A percentile compares a stretch with the other conserved stretches of the same genome.
These are phyloP conservation scores for Austroboletus olivaceoglutinosus DNA, from an alignment of 1,284 basidiomycete species.

Conservation along the genomic window DNA sequence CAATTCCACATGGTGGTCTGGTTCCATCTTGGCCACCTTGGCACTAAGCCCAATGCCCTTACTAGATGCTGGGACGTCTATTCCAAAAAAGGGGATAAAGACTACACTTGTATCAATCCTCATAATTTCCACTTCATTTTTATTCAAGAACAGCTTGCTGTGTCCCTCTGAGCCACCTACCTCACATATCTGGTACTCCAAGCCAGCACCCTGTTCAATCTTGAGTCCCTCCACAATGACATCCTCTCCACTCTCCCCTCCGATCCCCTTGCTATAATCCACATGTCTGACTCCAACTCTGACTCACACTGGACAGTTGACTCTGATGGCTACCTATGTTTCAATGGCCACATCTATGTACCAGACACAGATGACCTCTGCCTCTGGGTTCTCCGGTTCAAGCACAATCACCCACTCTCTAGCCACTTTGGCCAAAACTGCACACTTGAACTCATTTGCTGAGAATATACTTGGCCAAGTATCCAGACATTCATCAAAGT, in stretches of 20 bases:
- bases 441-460: background rate
- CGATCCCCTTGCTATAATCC: background rate
- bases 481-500: too few relatives aligned
- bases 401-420: background rate
- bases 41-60: too few relatives aligned
- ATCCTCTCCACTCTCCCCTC: slow-evolving; percentile 1
- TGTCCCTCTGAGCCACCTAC: background rate
- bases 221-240: background rate
- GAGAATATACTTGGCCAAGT: background rate
- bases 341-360: background rate
- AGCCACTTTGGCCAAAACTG: background rate
- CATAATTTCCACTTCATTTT: slow-evolving; percentile 5
- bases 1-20: background rate
- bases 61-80: too few relatives aligned
- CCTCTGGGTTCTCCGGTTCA: background rate
- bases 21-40: background rate
- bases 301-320: background rate
- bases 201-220: background rate
- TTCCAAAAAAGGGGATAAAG: too few relatives aligned
- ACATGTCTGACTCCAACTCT: background rate
- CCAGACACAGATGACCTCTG: background rate
- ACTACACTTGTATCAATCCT: slow-evolving; percentile 11
- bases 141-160: background rate
- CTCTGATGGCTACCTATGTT: background rate
- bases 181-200: background rate